A percentile compares a stretch with the other conserved stretches of the same genome.
phyloP scores from a whole-genome alignment of 1,284 basidiomycete species.

The Sphaerobolus stellatus region DNA sequence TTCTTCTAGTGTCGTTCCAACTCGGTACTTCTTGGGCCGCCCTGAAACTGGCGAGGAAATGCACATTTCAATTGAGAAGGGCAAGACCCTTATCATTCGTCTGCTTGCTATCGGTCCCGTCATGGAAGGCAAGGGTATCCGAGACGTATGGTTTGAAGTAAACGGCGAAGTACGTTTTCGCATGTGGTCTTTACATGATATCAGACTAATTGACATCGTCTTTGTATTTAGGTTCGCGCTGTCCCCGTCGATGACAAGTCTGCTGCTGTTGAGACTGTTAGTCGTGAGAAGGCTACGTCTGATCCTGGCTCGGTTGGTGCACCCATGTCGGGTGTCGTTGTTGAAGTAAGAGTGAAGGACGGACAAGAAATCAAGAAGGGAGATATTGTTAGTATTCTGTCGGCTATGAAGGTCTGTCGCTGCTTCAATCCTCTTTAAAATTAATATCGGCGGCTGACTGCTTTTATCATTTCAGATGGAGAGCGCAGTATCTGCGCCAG shows the following conservation, averaged over 20 bases:
- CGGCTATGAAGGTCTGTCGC: conserved; percentile 40
- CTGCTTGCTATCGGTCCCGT: conserved; percentile 94
- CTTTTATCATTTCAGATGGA: conserved; percentile 73
- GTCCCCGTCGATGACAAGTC: conserved; percentile 94
- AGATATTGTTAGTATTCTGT: conserved; percentile 71
- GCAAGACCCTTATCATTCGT: conserved; percentile 95
- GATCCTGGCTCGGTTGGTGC: conserved; percentile 98
- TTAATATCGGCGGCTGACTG: conserved; percentile 11
- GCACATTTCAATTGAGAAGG: conserved; percentile 95
- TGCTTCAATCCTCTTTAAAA: no score
- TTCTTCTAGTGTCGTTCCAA: conserved; percentile 74
- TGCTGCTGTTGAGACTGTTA: conserved; percentile 86
- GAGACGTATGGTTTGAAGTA: conserved; percentile 98
- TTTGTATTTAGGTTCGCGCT: conserved; percentile 76
- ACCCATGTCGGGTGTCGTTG: conserved; percentile 96
- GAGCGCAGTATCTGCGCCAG: conserved; percentile 90
- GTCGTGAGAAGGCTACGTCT: conserved; percentile 88
- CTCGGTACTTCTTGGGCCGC: conserved; percentile 95
- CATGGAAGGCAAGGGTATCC: conserved; percentile 85
- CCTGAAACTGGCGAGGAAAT: conserved; percentile 94
- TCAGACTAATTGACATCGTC: neutral
- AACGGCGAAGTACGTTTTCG: conserved; percentile 76
- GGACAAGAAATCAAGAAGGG: conserved; percentile 97
- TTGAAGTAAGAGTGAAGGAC: conserved; percentile 97
- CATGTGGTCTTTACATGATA: neutral